Percentiles rank a stretch among this genome's conserved stretches.
Evolutionary conservation across 2,329 filamentous ascomycete species (phyloP).

Genomic region (Stromatinia cepivora): DNA sequence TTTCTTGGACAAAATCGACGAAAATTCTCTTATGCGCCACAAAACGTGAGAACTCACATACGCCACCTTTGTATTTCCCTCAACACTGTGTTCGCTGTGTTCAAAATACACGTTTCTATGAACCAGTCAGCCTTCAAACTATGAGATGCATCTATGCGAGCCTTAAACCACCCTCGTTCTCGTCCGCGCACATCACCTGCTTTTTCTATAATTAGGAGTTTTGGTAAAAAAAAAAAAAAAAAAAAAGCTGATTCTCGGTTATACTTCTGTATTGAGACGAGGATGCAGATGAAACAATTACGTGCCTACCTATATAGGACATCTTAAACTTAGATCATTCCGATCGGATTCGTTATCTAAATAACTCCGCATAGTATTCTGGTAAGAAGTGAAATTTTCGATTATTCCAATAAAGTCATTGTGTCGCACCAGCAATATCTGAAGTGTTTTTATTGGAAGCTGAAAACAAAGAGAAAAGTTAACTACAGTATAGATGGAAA

Average conservation of each 20-base stretch:
- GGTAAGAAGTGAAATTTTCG: not conserved
- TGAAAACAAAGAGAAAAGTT: not conserved
- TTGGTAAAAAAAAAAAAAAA: not conserved
- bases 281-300: conserved; percentile 8
- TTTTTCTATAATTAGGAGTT: conserved; percentile 3
- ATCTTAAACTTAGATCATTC: not conserved
- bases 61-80: not conserved
- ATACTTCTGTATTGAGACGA: conserved; percentile 1
- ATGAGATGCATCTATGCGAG: not conserved
- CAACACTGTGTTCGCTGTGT: conserved; percentile 2
- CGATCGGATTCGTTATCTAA: not conserved
- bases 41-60: conserved; percentile 7
- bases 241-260: not conserved
- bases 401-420: not conserved
- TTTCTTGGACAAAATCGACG: not conserved
- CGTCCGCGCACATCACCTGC: conserved; percentile 1
- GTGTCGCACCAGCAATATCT: not conserved
- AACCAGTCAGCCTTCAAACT: not conserved
- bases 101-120: conserved; percentile 6
- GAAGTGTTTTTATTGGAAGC: not conserved
- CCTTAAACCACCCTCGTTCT: not conserved
- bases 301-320: not conserved
- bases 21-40: not conserved
- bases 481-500: not conserved
- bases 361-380: not conserved